Base-by-base conservation (phyloP, 1,284 basidiomycete species). In the Microbotryum intermedium region DNA sequence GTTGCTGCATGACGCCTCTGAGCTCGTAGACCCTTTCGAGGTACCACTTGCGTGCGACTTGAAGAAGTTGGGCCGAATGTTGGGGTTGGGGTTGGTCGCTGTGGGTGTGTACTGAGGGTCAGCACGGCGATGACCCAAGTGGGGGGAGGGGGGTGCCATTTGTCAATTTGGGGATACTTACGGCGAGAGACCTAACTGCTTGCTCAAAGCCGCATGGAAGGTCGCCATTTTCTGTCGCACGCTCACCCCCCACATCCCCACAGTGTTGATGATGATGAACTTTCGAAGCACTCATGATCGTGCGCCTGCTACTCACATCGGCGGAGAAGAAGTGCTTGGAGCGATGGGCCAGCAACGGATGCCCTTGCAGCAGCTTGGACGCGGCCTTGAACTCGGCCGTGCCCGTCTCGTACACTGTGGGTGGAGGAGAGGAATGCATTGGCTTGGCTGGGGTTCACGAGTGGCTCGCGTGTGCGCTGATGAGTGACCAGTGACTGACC, bases 361-460 rank as follows among this genome's bases (percentile, higher is more conserved):
- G 65, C 0, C 62, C 65, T n/a, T 30, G n/a, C 21, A 64, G n/a
- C 30, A 64, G 28, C 10, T 30, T 21, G 4, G 48, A 43, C 8
- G 56, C 74, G 3, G 76, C 77, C 1, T 71, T 76, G 25, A 80
- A 76, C 43, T 73, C 75, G 68, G 83, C 83, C 45, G 77, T 77
- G 2, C 78, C 82, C 0, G 83, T 83, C 66, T 81, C 82, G 66
- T 84, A 85, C 30, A 60, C 52, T 39, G 16, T 10, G 11, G 18
- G 6, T 39, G 3, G n/a, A n/a, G n/a, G n/a, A n/a, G n/a, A n/a
- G 34, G 13, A 30, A 39, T 11, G 13, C 11, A 39, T 39, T 16
- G 11, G 34, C 34, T 39, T 5, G 10, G n/a, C n/a, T n/a, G n/a
- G n/a, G n/a, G n/a, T n/a, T n/a, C n/a, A n/a, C n/a, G 34, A 39